Evolutionary conservation across 495 filamentous ascomycete genomes (phyloP).

Genomic region (Hyphodiscus hymeniophilus): DNA sequence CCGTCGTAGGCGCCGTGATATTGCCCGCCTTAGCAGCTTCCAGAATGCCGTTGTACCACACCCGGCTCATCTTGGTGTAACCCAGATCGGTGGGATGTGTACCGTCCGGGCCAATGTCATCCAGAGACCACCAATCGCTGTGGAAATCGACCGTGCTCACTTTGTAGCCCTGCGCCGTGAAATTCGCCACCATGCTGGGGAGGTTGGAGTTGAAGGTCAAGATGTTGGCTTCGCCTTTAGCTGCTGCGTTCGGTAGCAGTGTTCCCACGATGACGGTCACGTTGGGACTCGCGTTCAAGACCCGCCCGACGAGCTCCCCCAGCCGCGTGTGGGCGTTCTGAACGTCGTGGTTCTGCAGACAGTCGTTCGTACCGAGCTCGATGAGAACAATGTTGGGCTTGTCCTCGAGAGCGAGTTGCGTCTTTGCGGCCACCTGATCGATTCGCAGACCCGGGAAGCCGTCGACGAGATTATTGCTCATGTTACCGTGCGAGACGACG

Average conservation of each 20-base stretch:
- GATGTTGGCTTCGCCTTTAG: slow-evolving; percentile 22
- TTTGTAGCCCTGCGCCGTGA: slow-evolving; percentile 24
- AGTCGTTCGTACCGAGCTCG: slow-evolving; percentile 29
- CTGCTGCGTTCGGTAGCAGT: slow-evolving; percentile 31
- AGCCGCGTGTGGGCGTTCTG: slow-evolving; percentile 22
- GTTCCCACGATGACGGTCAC: slow-evolving; percentile 43
- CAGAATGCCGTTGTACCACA: slow-evolving; percentile 39
- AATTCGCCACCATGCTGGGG: slow-evolving; percentile 23
- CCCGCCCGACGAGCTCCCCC: slow-evolving; percentile 27
- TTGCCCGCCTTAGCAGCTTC: neutral
- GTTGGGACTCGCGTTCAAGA: slow-evolving; percentile 31
- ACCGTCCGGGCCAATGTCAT: slow-evolving; percentile 25
- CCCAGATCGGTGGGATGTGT: slow-evolving; percentile 43
- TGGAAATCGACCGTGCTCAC: slow-evolving; percentile 45
- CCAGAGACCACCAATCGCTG: slow-evolving; percentile 7
- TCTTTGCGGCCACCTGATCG: slow-evolving; percentile 33
- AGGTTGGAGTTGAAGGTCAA: slow-evolving; percentile 33
- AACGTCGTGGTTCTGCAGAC: slow-evolving; percentile 26
- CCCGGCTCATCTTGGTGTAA: slow-evolving; percentile 44
- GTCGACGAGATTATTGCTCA: slow-evolving; percentile 45
- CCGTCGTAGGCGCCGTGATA: neutral
- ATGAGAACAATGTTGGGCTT: slow-evolving; percentile 44
- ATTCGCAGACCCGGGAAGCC: slow-evolving; percentile 41
- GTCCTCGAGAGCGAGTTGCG: slow-evolving; percentile 20
- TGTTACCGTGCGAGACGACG: slow-evolving; percentile 33